phyloP scores from a whole-genome alignment of 2,329 filamentous ascomycete species.

The Beauveria sp. region DNA sequence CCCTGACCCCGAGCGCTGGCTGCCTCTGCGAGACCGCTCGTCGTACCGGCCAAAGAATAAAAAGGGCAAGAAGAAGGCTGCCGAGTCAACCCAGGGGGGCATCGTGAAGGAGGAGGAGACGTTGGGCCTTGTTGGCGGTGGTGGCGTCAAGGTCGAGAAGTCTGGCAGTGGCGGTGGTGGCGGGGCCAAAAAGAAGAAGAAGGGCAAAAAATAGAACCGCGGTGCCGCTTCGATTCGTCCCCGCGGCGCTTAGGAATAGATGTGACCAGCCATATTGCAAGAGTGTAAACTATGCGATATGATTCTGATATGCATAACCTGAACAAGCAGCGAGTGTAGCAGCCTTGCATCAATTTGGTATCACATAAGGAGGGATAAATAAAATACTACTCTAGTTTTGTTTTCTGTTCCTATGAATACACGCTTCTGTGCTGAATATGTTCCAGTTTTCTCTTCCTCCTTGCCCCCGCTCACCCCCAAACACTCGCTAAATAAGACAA shows the following conservation, averaged over 20 bases:
- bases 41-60: conserved; percentile 85
- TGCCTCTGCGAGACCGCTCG: conserved; percentile 82
- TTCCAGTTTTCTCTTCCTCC: background rate
- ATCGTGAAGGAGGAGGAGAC: conserved; percentile 66
- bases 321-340: background rate
- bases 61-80: conserved; percentile 79
- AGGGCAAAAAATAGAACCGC: conserved; percentile 42
- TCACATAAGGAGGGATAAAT: background rate
- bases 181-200: conserved; percentile 46
- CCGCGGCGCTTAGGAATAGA: background rate
- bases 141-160: conserved; percentile 59
- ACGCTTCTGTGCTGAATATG: conserved; percentile 5
- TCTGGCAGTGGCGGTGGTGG: conserved; percentile 26
- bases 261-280: background rate
- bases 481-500: conserved; percentile 8
- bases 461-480: background rate
- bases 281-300: background rate
- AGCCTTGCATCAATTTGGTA: background rate
- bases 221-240: background rate
- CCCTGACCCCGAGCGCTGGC: conserved; percentile 85
- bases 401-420: conserved; percentile 4
- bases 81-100: conserved; percentile 78
- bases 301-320: background rate
- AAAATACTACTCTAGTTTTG: conserved; percentile 4
- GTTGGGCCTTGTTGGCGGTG: conserved; percentile 55